Conservation (phyloP, 1,284 basidiomycete species). For the Calocybe gambosa region DNA sequence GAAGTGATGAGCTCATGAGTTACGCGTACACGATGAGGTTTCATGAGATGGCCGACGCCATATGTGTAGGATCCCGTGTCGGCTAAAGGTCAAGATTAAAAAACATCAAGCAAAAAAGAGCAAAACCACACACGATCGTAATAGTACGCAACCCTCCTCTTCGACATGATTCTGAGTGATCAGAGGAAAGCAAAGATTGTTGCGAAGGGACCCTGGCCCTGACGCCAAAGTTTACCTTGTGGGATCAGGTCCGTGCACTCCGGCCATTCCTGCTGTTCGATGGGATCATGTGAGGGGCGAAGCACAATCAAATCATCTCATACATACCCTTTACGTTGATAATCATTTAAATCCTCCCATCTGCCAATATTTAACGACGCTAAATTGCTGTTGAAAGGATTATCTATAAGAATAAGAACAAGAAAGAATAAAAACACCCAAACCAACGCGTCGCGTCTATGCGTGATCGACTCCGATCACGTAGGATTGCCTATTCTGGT, state of each 20-base stretch:
- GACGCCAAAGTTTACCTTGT: background rate
- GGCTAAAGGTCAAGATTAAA: conserved; percentile 31
- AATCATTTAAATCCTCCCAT: too few relatives aligned
- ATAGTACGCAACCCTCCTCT: conserved; percentile 55
- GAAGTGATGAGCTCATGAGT: conserved; percentile 89
- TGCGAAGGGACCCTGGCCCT: background rate
- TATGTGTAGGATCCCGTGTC: conserved; percentile 85
- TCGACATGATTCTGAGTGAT: conserved; percentile 37
- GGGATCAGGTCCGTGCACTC: conserved; percentile 12
- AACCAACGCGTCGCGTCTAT: background rate
- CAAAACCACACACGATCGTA: conserved; percentile 43
- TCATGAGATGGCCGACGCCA: conserved; percentile 89
- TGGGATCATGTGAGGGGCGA: conserved; percentile 15
- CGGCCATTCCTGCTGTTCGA: conserved; percentile 8
- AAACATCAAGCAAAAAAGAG: background rate
- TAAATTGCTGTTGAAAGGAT: too few relatives aligned
- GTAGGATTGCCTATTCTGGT: conserved; percentile 2
- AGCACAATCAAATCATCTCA: too few relatives aligned
- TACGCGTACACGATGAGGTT: conserved; percentile 90
- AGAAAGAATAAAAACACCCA: background rate
- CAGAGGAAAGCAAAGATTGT: background rate
- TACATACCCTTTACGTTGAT: background rate
- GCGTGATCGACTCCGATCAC: background rate
- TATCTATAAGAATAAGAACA: background rate
- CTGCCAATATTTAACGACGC: too few relatives aligned